Base-by-base conservation (phyloP, 805 yeast genomes). In the Lipomyces chichibuensis region DNA sequence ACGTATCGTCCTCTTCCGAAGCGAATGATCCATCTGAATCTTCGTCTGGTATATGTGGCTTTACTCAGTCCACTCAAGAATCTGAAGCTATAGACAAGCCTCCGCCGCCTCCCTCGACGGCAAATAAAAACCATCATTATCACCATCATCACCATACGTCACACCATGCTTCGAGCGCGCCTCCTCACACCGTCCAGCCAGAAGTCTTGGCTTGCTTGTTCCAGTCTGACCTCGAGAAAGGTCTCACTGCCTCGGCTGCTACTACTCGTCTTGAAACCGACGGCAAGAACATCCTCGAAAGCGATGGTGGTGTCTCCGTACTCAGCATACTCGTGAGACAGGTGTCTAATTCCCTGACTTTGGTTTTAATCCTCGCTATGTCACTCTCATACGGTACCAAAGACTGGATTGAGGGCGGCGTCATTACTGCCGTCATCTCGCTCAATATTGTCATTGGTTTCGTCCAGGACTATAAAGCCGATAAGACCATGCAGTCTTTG, bases 401-500 rank as follows among this genome's bases (percentile, higher is more conserved):
- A 65, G 94, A 90, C 76, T 89, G 91, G 90, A 89, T 89, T 70
- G 87, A 91, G 7, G 95, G 92, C 60, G 95, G 94, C 63, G 94
- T 90, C 52, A 88, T 89, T 75, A 87, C 85, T 1, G 88, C 84
- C 60, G 93, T 90, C 32, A 85, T 90, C 43, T 75, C 75, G 39
- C 81, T 89, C 65, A 89, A 89, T 73, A 86, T 89, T 55, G 77
- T 78, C 33, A 88, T 89, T 64, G 95, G 95, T 3, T 84, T 87
- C 65, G 77, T 84, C 70, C 95, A 89, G 77, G 94, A 89, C 74
- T 81, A 80, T 74, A 87, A 85, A 70, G 94, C 95, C 1, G 92
- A 89, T 70, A 85, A 87, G 75, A 90, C 94, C 1, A 90, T 89
- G 94, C 89, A 88, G 55, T 87, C 92, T 0, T 82, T 89, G 58